Evolutionary conservation across 2,329 filamentous ascomycete species (phyloP), one percentile per base, ranked within the genome.

Genomic region (Ophiognomonia clavigignenti-juglandacearum): DNA sequence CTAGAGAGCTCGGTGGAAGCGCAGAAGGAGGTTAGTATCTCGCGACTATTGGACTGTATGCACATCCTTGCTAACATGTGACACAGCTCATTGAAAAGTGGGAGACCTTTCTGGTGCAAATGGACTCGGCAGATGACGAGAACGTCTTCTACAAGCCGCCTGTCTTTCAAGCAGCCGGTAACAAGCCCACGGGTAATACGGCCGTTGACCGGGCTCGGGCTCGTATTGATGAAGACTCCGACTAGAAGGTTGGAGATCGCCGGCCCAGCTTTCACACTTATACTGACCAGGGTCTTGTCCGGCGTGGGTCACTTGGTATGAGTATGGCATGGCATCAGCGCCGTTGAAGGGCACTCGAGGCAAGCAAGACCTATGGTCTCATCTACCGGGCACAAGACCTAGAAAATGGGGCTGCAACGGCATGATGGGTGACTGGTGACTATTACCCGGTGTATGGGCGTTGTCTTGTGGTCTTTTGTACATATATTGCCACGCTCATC

Each of bases 61-160:
- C 37, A 36, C 39, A 36, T 61, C 52, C 13, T 65, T 54, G 47
- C 57, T 56, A 7, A 54, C 53, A 19, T 57, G 38, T 47, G 43
- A 34, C 7, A 16, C 52, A 82, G 75, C 67, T 81, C 54, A 82
- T 83, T 60, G 93, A 98, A 68, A 85, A 97, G 53, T 98, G 93
- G 93, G 93, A 98, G 70, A 97, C 93, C 0, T 98, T 96, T 72
- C 75, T 98, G 43, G 85, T 97, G 77, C 93, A 96, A 64, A 75
- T 98, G 36, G 93, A 98, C 63, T 87, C 89, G 8, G 92, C 96
- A 59, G 92, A 97, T 50, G 89, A 95, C 55, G 88, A 83, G 52
- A 74, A 77, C 4, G 77, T 75, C 10, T 85, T 85, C 59, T 84
- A 84, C 64, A 74, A 77, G 47, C 79, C 80, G 4, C 80, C 80